Conservation (phyloP, 2,329 filamentous ascomycete species). For the Stenocarpella maydis region DNA sequence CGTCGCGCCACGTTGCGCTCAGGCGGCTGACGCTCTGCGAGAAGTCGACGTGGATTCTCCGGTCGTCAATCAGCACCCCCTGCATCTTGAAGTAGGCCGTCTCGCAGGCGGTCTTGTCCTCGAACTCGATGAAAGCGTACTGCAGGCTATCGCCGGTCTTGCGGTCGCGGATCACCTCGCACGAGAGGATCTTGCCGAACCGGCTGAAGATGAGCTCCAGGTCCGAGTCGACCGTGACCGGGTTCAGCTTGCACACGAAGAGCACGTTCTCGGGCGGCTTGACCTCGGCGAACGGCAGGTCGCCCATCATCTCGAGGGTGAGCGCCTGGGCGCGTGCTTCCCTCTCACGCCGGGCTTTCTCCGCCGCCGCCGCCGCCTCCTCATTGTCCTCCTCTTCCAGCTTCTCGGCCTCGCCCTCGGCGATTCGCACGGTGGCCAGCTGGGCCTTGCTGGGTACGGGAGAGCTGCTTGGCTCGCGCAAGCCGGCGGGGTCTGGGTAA, state of each 20-base stretch:
- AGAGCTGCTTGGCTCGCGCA: slow-evolving; percentile 80
- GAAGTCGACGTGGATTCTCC: slow-evolving; percentile 98
- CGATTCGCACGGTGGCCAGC: slow-evolving; percentile 89
- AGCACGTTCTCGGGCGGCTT: slow-evolving; percentile 96
- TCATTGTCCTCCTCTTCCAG: slow-evolving; percentile 75
- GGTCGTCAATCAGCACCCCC: slow-evolving; percentile 93
- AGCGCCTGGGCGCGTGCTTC: slow-evolving; percentile 94
- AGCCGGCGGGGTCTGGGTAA: slow-evolving; percentile 79
- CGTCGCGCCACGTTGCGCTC: slow-evolving; percentile 87
- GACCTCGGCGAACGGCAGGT: slow-evolving; percentile 96
- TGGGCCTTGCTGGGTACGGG: slow-evolving; percentile 85
- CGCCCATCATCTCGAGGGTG: slow-evolving; percentile 97
- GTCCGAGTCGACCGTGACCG: slow-evolving; percentile 93
- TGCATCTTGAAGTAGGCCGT: slow-evolving; percentile 99
- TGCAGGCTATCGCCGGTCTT: slow-evolving; percentile 95
- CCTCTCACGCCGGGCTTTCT: slow-evolving; percentile 82
- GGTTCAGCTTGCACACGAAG: slow-evolving; percentile 98
- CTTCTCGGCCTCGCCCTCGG: slow-evolving; percentile 80
- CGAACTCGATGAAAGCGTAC: slow-evolving; percentile 97
- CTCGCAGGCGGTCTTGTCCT: slow-evolving; percentile 91
- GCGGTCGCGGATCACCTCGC: slow-evolving; percentile 93
- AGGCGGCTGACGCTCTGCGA: slow-evolving; percentile 92
- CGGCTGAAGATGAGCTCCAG: slow-evolving; percentile 95
- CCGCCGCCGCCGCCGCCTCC: slow-evolving; percentile 73
- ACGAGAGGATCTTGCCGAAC: slow-evolving; percentile 93